Conservation (phyloP, 1,139 yeast genomes). For the Diutina sp. region DNA sequence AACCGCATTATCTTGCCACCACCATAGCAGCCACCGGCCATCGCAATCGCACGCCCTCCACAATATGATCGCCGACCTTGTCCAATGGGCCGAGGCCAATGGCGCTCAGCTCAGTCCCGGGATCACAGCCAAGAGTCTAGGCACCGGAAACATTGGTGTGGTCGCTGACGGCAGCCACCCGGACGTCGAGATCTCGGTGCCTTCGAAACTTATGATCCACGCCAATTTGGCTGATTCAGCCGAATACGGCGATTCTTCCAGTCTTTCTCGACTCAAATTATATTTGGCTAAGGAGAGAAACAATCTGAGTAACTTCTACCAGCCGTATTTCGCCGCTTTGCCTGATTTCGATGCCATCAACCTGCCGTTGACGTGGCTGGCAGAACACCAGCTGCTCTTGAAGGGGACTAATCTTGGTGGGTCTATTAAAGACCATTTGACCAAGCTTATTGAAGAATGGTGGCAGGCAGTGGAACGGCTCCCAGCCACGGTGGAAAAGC, state of each 20-base stretch:
- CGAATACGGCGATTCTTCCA: constrained; percentile 11
- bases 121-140: constrained; percentile 13
- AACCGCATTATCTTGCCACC: no score
- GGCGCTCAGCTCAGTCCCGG: constrained; percentile 29
- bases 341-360: constrained; percentile 38
- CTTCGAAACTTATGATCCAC: constrained; percentile 5
- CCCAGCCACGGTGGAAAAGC: constrained; percentile 20
- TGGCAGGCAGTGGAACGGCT: constrained; percentile 24
- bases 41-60: not conserved
- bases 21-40: not conserved
- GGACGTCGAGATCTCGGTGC: not conserved
- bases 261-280: constrained; percentile 35
- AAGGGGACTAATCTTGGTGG: constrained; percentile 52
- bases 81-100: constrained; percentile 37
- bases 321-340: constrained; percentile 44
- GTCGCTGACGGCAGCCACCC: constrained; percentile 8
- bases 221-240: constrained; percentile 30
- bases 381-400: constrained; percentile 34
- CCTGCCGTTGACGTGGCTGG: constrained; percentile 51
- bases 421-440: constrained; percentile 23
- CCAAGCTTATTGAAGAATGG: constrained; percentile 37
- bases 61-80: constrained; percentile 7
- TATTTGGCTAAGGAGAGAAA: constrained; percentile 27
- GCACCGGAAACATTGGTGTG: constrained; percentile 27
- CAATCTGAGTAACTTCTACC: constrained; percentile 13